phyloP scores from a whole-genome alignment of 257 asterid species.

The Solanum habrochaites region DNA sequence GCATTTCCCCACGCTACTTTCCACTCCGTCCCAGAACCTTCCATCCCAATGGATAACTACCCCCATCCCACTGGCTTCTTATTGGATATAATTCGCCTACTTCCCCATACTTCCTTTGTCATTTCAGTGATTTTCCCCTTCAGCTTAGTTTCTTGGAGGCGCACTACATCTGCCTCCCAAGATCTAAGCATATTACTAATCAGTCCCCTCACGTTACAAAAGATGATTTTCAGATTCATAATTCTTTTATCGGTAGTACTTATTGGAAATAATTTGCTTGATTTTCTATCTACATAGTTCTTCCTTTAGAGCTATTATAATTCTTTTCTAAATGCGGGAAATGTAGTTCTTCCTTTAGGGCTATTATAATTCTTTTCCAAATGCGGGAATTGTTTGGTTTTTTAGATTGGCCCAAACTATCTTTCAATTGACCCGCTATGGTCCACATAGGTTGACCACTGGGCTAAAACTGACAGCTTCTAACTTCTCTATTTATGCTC shows the following conservation, averaged over 20 bases:
- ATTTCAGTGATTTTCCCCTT: background rate
- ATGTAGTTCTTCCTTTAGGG: background rate
- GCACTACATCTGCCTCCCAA: background rate
- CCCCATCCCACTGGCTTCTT: background rate
- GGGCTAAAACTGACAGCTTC: background rate
- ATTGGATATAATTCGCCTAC: background rate
- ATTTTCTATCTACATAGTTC: background rate
- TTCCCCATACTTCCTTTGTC: background rate
- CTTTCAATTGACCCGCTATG: background rate
- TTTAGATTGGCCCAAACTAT: background rate
- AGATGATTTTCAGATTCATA: background rate
- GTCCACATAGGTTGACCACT: background rate
- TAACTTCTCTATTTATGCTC: background rate
- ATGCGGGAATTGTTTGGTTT: background rate
- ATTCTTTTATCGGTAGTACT: background rate
- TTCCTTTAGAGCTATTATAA: background rate
- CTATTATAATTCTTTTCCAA: background rate
- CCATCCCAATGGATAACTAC: background rate
- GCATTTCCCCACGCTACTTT: background rate
- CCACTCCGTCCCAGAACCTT: background rate
- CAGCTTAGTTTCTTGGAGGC: background rate
- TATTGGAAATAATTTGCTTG: background rate
- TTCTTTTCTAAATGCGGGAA: background rate
- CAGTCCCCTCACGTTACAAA: background rate
- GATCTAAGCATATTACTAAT: background rate